Base-by-base conservation (phyloP, 768 basidiomycete genomes). In the Phlegmacium glaucopus region DNA sequence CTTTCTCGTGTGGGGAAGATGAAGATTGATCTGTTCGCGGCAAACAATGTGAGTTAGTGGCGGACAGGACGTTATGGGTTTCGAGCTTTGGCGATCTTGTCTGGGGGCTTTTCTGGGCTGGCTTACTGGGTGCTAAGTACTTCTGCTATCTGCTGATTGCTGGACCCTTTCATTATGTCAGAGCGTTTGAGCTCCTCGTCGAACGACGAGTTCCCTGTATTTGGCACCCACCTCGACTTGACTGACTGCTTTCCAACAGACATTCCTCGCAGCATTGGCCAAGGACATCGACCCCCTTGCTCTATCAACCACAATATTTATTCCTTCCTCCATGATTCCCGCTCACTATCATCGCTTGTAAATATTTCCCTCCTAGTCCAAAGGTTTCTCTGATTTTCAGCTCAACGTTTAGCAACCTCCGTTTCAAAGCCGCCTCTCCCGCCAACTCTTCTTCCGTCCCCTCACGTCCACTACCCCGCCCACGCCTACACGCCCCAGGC, bases 21-120 rank as follows among this genome's bases (percentile, higher is more conserved):
- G 18, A 61, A 61, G 6, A 72, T 85, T 7, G 69, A 77, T 34
- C 65, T 85, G 4, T 78, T 71, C 55, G 56, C 61, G 9, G 64
- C 68, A 18, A 64, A 71, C 37, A 69, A 70, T 47, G 79, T 82
- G 40, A 61, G 66, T 64, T 25, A 25, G 16, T 12, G 5, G 22
- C 22, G 22, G 5, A 22, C 22, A 5, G 22, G 22, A 22, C 22
- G 5, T 5, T 5, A 22, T 22, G 22, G 22, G 22, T 5, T 5
- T 22, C 22, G 5, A 3, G 22, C 22, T 22, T n/a, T n/a, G n/a
- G n/a, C n/a, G n/a, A n/a, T n/a, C n/a, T n/a, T n/a, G n/a, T n/a
- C n/a, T n/a, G n/a, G n/a, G n/a, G n/a, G n/a, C n/a, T n/a, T n/a
- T n/a, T n/a, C n/a, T n/a, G n/a, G n/a, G n/a, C n/a, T n/a, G n/a